Conservation (phyloP, 2,329 filamentous ascomycete genomes). For the Aspergillus tubingensis region DNA sequence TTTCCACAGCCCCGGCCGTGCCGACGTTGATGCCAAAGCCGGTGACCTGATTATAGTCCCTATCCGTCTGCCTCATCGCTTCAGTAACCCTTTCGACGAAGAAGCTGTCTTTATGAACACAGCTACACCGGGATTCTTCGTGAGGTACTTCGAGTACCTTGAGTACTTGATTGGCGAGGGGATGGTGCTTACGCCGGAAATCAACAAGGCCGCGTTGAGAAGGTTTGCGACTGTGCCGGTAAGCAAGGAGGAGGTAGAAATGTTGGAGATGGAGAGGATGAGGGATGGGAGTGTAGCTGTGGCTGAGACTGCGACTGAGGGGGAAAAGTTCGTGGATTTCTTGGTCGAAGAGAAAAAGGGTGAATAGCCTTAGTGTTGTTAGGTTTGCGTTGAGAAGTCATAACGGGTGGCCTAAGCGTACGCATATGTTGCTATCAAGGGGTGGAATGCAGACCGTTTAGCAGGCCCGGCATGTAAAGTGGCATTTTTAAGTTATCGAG, state of each 20-base stretch:
- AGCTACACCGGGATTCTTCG: slow-evolving; percentile 58
- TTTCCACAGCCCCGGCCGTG: slow-evolving; percentile 52
- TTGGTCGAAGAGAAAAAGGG: neutral
- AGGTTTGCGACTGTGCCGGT: slow-evolving; percentile 52
- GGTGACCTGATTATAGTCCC: slow-evolving; percentile 61
- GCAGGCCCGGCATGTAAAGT: too few species aligned
- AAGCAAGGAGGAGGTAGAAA: neutral
- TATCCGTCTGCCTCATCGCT: slow-evolving; percentile 57
- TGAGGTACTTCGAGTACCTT: slow-evolving; percentile 60
- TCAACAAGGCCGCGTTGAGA: slow-evolving; percentile 52
- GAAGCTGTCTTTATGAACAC: slow-evolving; percentile 61
- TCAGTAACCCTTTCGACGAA: slow-evolving; percentile 57
- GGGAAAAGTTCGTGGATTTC: neutral
- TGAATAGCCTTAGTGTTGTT: neutral
- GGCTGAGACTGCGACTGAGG: slow-evolving; percentile 13
- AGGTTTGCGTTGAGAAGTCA: too few species aligned
- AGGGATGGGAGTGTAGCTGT: neutral
- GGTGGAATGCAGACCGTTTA: too few species aligned
- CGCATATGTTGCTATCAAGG: too few species aligned
- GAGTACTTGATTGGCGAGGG: slow-evolving; percentile 47
- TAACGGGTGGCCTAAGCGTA: too few species aligned
- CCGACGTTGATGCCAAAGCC: slow-evolving; percentile 50
- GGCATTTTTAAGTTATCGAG: too few species aligned
- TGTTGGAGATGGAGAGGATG: neutral
- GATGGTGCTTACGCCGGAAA: slow-evolving; percentile 51